Evolutionary conservation across 2,329 filamentous ascomycete genomes (phyloP), one percentile per base, ranked within the genome.

Genomic region (Gliomastix tumulicola): DNA sequence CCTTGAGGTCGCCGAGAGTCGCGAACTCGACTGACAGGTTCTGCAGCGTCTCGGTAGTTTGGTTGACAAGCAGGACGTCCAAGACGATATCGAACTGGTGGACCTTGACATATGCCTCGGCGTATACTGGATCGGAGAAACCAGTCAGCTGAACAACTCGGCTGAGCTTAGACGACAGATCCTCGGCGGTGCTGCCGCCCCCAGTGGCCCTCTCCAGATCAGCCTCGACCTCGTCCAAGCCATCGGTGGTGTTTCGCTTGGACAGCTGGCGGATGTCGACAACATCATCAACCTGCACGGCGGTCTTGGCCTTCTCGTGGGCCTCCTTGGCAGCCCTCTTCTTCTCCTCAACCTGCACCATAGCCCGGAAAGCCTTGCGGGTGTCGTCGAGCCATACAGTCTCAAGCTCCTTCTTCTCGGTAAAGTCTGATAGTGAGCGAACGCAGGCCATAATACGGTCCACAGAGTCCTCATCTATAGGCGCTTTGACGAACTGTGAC

Each of bases 361-460:
- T 97, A 22, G 88, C 88, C 40, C 87, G 79, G 78, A 98, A 98
- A 2, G 92, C 94, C 59, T 90, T 94, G 48, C 88, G 76, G 1
- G 92, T 98, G 57, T 98, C 92, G 45, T 96, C 83, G 22, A 98
- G 68, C 72, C 95, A 98, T 2, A 94, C 89, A 1, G 78, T 82
- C 62, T 96, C 89, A 6, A 98, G 75, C 50, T 94, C 86, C 62
- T 92, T 94, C 65, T 85, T 87, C 56, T 94, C 70, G 12, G 81
- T 77, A 55, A 95, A 96, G 54, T 97, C 89, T 5, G 89, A 85
- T 20, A 98, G 71, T 7, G 88, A 92, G 43, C 90, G 82, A 21
- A 98, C 87, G 56, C 90, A 97, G 27, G 88, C 88, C 92, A 98
- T 97, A 59, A 98, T 90, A 50, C 92, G 82, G 60, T 98, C 92